Percentiles rank a stretch among this genome's conserved stretches.
These are phyloP conservation scores for Phytophthora aleatoria DNA, from an alignment of 352 stramenopile species.

Conservation along the genomic window DNA sequence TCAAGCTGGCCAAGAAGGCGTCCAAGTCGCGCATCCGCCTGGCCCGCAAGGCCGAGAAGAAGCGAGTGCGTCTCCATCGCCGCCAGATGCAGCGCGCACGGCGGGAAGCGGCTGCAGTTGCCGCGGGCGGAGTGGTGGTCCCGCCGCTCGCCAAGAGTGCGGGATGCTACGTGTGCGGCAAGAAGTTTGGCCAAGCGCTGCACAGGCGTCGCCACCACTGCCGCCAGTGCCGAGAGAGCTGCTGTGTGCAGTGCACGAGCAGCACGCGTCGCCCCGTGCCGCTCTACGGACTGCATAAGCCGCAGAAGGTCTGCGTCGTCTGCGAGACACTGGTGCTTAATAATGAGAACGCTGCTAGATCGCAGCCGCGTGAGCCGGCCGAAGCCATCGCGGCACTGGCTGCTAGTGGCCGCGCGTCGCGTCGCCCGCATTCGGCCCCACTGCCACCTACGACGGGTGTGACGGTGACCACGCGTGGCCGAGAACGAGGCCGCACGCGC, in stretches of 20 bases:
- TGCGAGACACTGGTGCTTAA: slow-evolving; percentile 53
- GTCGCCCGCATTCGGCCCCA: slow-evolving; percentile 39
- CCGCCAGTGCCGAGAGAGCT: slow-evolving; percentile 67
- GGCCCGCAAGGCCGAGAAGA: slow-evolving; percentile 30
- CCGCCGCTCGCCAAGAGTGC: slow-evolving; percentile 42
- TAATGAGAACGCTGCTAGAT: not conserved
- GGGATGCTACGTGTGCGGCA: slow-evolving; percentile 48
- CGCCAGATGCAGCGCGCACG: slow-evolving; percentile 4
- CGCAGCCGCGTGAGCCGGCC: slow-evolving; percentile 25
- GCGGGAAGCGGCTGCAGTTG: not conserved
- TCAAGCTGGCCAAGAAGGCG: slow-evolving; percentile 20
- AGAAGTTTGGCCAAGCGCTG: slow-evolving; percentile 39
- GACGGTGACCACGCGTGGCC: slow-evolving; percentile 9
- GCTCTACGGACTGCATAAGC: slow-evolving; percentile 38
- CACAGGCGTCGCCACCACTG: slow-evolving; percentile 63
- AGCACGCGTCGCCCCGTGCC: slow-evolving; percentile 40
- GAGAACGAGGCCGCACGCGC: slow-evolving; percentile 21
- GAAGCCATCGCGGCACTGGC: slow-evolving; percentile 23
- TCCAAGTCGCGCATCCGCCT: slow-evolving; percentile 9
- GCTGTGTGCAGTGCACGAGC: slow-evolving; percentile 59
- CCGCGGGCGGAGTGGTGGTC: not conserved
- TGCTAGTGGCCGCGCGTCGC: slow-evolving; percentile 9
- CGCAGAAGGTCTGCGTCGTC: slow-evolving; percentile 64
- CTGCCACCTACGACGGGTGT: slow-evolving; percentile 30
- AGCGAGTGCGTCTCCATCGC: slow-evolving; percentile 3